Base-by-base conservation (phyloP, 2,329 filamentous ascomycete species). In the Pseudogymnoascus destructans region DNA sequence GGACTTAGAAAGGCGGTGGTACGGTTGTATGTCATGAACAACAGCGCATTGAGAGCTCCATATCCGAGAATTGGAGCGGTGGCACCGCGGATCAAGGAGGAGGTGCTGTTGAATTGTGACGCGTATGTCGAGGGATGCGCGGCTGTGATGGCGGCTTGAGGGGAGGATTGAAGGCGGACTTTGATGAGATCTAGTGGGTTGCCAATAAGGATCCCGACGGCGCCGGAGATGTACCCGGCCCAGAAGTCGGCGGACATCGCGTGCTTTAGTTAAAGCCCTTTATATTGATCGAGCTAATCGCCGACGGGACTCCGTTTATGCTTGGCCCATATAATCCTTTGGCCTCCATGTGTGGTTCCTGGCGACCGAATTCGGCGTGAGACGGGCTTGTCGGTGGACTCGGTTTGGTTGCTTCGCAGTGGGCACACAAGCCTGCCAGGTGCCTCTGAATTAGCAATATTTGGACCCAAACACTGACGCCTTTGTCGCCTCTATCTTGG, bases 1-100 rank as follows among this genome's bases (percentile, higher is more conserved):
- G 61, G 63, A 64, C 76, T 75, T 23, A 96, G 73, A 13, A 82
- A 70, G 19, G 76, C 75, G 66, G 92, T 80, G n/a, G 84, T 85
- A 59, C 88, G 86, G 70, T 95, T 95, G 74, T 96, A 97, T 1
- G 87, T 85, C 64, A 92, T 82, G 72, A 95, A 96, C 17, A 96
- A 82, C 13, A 96, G 75, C 36, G 89, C 90, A 69, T 96, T 96
- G 61, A 97, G 79, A 17, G 88, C 89, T 62, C 92, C 92, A 72
- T 95, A 95, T 64, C 89, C 89, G 3, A 95, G 74, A 35, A 95
- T 85, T 0, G 92, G 92, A 33, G 90, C 90, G 21, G 91, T 86
- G 9, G 87, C 82, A 62, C 92, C 92, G 7, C 78, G 73, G 15
- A 80, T 71, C 11, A 80, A 69, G 11, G 72, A 69, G 30, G 70